A percentile compares a stretch with the other conserved stretches of the same genome.
phyloP scores from a whole-genome alignment of 345 rosid species.

The Salix koriyanagi region DNA sequence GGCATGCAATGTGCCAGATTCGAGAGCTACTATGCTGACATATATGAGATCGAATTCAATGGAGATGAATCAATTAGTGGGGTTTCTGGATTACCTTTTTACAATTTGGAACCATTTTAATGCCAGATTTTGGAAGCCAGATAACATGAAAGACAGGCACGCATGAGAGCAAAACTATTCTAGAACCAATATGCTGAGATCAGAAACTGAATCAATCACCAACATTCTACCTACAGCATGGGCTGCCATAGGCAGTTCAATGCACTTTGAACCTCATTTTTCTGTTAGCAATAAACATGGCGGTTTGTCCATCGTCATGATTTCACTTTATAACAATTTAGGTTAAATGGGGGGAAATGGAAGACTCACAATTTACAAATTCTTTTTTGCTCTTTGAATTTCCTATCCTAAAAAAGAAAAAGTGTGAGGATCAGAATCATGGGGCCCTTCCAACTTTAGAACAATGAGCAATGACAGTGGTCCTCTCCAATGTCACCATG shows the following conservation, averaged over 20 bases:
- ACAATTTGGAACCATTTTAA: neutral
- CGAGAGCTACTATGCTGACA: conserved; percentile 67
- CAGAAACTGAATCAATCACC: neutral
- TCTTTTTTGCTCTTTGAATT: conserved; percentile 33
- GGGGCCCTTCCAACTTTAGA: conserved; percentile 18
- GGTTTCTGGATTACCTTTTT: neutral
- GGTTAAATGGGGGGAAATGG: conserved; percentile 21
- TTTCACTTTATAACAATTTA: conserved; percentile 11
- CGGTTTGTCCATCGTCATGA: conserved; percentile 16
- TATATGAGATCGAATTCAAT: conserved; percentile 39
- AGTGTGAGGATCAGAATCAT: conserved; percentile 13
- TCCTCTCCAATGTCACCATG: conserved; percentile 15
- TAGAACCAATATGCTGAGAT: neutral
- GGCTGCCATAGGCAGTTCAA: neutral
- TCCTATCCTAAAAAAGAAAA: conserved; percentile 32
- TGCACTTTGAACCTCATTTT: conserved; percentile 13
- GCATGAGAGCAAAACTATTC: neutral
- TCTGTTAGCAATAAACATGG: conserved; percentile 22
- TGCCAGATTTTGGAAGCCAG: neutral
- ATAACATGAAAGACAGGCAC: neutral
- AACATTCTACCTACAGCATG: conserved; percentile 5
- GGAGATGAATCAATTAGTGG: too few species aligned
- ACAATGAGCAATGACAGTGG: conserved; percentile 12
- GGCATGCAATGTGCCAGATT: conserved; percentile 59
- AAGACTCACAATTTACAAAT: conserved; percentile 47